A percentile compares a stretch with the other conserved stretches of the same genome.
These are phyloP conservation scores for Naumovozyma dairenensis DNA, from an alignment of 805 yeast genomes.

Conservation along the genomic window DNA sequence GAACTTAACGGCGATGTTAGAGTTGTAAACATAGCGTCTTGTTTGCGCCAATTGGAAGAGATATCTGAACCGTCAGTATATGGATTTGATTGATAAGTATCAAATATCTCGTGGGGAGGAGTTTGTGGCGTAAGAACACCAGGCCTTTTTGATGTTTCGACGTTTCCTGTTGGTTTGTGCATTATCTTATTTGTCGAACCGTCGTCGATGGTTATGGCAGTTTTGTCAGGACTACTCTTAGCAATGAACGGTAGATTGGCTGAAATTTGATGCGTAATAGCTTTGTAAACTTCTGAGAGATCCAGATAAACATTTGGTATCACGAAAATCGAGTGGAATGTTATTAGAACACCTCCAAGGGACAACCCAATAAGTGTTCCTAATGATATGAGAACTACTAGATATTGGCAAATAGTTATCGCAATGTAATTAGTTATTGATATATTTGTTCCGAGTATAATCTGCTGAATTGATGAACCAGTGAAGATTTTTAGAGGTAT, in stretches of 20 bases:
- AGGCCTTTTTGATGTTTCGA: too few relatives aligned
- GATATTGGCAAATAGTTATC: conserved; percentile 17
- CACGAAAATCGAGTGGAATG: conserved; percentile 13
- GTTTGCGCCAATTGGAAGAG: neutral
- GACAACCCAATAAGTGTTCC: conserved; percentile 15
- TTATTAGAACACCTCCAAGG: conserved; percentile 15
- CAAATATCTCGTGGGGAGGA: too few relatives aligned
- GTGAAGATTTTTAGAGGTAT: conserved; percentile 17
- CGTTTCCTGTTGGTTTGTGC: neutral
- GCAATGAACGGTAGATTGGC: neutral
- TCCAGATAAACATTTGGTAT: conserved; percentile 20
- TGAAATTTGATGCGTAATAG: neutral
- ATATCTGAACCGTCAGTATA: neutral
- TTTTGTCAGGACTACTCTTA: neutral
- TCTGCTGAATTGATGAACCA: conserved; percentile 16
- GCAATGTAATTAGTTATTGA: conserved; percentile 10
- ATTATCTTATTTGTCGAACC: neutral
- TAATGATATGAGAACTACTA: conserved; percentile 14
- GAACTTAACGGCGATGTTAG: too few relatives aligned
- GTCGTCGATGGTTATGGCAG: too few relatives aligned
- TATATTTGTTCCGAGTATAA: conserved; percentile 8
- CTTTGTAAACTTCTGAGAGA: conserved; percentile 1
- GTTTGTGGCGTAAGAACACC: too few relatives aligned
- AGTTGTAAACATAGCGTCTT: neutral
- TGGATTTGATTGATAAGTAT: too few relatives aligned